Base-by-base conservation (phyloP, 345 rosid species). In the Luvunga scandens region DNA sequence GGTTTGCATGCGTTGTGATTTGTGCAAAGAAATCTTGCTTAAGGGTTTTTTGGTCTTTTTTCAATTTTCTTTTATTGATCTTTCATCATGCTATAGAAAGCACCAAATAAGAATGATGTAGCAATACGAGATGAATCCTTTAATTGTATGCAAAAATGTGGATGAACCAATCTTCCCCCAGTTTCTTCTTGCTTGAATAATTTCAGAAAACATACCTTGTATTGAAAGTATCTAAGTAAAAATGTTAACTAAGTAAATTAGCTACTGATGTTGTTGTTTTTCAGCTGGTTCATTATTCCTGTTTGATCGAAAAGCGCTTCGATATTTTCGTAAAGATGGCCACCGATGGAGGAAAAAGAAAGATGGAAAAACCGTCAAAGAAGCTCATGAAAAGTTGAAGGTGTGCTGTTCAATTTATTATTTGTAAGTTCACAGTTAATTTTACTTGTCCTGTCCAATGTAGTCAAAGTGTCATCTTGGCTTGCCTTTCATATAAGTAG, bases 381-480 rank as follows among this genome's bases (percentile, higher is more conserved):
- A 95, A 90, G 98, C 98, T 81, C 98, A 95, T 73, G 98, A 95
- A 85, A 95, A 95, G 92, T 87, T 95, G 83, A 95, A 93, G 98
- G 98, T 92, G 89, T 79, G 88, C 89, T 69, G 84, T 88, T 86
- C 75, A 79, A 73, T 84, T 80, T 84, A 9, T 73, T 87, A 88
- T 75, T 89, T 65, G 88, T 89, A 83, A 79, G 85, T 85, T 82
- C 76, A 73, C 78, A 38, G 75, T 80, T 86, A 84, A 84, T 81
- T 72, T 56, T 21, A 76, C 74, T 42, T 31, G 80, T 73, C 70
- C 79, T 69, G 75, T 56, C 45, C 59, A 57, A n/a, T 78, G 72
- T 53, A 69, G 77, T 60, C 55, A 24, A 75, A 56, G 60, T 55
- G 67, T 53, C 50, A 61, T 34, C 27, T n/a, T 27, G 69, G 66